Base-by-base conservation (phyloP, 2,329 filamentous ascomycete genomes). In the Xylariaceae sp. region DNA sequence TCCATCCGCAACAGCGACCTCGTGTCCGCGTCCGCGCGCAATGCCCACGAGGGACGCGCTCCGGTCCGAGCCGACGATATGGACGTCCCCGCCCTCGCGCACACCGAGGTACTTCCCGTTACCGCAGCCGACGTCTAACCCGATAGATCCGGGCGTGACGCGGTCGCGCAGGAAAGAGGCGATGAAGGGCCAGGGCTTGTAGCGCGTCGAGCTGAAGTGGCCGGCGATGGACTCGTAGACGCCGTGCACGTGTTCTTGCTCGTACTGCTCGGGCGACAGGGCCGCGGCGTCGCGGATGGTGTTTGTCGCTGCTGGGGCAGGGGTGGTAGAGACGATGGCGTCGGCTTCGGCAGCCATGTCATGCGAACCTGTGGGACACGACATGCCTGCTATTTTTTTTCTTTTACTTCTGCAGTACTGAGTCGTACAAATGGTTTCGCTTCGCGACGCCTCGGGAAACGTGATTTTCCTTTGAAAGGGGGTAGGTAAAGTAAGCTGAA, bases 81-180 rank as follows among this genome's bases (percentile, higher is more conserved):
- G 92, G 53, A 96, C 76, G 67, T 84, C 76, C 2, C 51, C 52
- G 5, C 37, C 51, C 18, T 80, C 81, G 75, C 95, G 95, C 59
- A 96, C 88, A 61, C 82, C 78, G 62, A 97, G 79, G 73, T 97
- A 97, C 79, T 97, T 97, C 67, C 94, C 94, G 76, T 99, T 99
- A 61, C 94, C 94, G 75, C 94, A 97, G 62, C 94, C 94, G 58
- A 97, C 81, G 74, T 99, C 94, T 37, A 96, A 80, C 8, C 94
- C 94, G 58, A 97, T 76, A 53, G 89, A 83, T 30, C 92, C 93
- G 10, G 85, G 76, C 0, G 80, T 72, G 52, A 64, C 63, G 58
- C 89, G 82, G 37, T 78, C 77, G 53, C 79, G 76, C 42, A 97
- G 82, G 73, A 97, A 97, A 42, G 79, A 78, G 63, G 92, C 84